A percentile compares a stretch with the other conserved stretches of the same genome.
These are phyloP conservation scores for Tylopilus vinaceipallidus DNA, from an alignment of 768 basidiomycete species.

Conservation along the genomic window DNA sequence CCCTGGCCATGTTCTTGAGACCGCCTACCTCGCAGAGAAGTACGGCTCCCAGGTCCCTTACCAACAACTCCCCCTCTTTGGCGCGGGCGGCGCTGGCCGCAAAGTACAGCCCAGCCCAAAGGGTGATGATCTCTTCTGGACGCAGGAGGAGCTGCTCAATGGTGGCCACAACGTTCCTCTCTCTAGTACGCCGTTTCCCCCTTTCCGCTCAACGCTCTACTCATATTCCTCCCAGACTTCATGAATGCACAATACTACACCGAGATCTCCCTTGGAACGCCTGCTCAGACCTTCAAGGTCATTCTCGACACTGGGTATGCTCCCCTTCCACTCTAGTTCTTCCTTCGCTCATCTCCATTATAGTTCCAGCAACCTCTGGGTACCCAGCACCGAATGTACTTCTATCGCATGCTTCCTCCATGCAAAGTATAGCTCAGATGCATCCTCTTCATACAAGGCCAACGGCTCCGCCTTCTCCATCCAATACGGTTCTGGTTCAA, in stretches of 20 bases:
- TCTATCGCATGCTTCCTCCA: constrained; percentile 96
- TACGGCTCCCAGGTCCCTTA: constrained; percentile 58
- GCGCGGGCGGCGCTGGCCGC: constrained; percentile 72
- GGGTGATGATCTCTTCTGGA: constrained; percentile 73
- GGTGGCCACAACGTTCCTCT: constrained; percentile 88
- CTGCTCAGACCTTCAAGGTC: constrained; percentile 90
- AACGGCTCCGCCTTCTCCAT: constrained; percentile 91
- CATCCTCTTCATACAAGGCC: constrained; percentile 82
- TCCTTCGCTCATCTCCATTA: not conserved
- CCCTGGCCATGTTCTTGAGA: constrained; percentile 65
- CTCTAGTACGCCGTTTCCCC: constrained; percentile 44
- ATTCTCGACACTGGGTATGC: constrained; percentile 86
- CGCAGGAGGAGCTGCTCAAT: constrained; percentile 64
- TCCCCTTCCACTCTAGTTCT: constrained; percentile 18
- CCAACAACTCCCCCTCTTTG: constrained; percentile 62
- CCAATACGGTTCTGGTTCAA: constrained; percentile 92
- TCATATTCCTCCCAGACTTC: constrained; percentile 60
- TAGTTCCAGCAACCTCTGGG: constrained; percentile 93
- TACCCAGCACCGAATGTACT: constrained; percentile 76
- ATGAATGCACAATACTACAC: constrained; percentile 98
- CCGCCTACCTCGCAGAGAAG: constrained; percentile 90
- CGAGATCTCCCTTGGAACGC: constrained; percentile 79
- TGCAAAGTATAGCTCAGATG: constrained; percentile 78
- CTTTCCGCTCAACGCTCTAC: not conserved
- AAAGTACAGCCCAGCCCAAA: constrained; percentile 46